Base-by-base conservation (phyloP, 1,284 basidiomycete genomes). In the Leucoagaricus sp. region DNA sequence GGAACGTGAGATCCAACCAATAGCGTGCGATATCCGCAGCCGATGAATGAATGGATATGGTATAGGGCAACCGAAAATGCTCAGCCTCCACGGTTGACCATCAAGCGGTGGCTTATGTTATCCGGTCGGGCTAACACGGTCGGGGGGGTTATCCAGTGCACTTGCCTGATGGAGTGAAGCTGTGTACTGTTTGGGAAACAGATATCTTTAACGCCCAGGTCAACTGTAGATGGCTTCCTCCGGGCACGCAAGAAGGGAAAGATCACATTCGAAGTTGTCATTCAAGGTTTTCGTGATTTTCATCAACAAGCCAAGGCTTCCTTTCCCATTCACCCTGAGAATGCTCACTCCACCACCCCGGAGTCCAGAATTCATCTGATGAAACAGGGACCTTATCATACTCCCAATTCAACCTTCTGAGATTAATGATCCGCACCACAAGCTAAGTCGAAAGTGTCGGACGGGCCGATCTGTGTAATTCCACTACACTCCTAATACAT, bases 401-500 rank as follows among this genome's bases (percentile, higher is more conserved):
- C 31, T 33, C n/a, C 23, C 51, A 53, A 26, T 13, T 28, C 29
- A 42, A 23, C 47, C 19, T 45, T 38, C 13, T 34, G n/a, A 17
- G 31, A 8, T 5, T 21, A 15, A 26, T 54, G 53, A 54, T 54
- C 53, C 53, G 53, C 41, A 26, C n/a, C 17, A 40, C 28, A 54
- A 31, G 15, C 36, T 38, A 13, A 48, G 41, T 54, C 31, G n/a
- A 38, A 45, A 31, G 31, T 23, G 21, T 53, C 51, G 41, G 50
- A 25, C 23, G 17, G 12, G 29, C 55, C 48, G 49, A 51, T 51
- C 54, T 49, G 40, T 57, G 49, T 33, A 57, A 51, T 47, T 57
- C 55, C 55, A 51, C 55, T 29, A 38, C 45, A 28, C 55, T 56
- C 55, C 55, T 51, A 57, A 51, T 52, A 51, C 55, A 57, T 57